Conservation (phyloP, 495 filamentous ascomycete species). For the Alectoria sarmentosa region DNA sequence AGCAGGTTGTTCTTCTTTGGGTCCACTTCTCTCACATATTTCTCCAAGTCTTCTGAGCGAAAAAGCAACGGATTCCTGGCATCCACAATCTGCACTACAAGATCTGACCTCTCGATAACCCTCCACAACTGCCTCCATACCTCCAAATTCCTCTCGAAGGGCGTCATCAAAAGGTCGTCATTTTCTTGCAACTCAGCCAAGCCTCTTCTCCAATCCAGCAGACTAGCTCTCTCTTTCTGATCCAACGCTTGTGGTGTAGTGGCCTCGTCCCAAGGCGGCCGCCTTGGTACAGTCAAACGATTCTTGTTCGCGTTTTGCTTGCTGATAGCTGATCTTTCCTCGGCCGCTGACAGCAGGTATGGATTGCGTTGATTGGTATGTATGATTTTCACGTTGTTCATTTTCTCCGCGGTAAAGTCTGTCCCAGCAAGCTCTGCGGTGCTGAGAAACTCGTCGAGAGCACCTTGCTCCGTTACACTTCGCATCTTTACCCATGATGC, state of each 20-base stretch:
- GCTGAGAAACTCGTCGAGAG: slow-evolving; percentile 77
- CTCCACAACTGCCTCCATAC: slow-evolving; percentile 98
- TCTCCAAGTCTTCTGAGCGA: slow-evolving; percentile 86
- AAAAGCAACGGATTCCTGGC: slow-evolving; percentile 92
- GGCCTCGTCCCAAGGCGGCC: slow-evolving; percentile 77
- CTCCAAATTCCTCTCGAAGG: slow-evolving; percentile 95
- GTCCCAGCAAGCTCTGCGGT: slow-evolving; percentile 95
- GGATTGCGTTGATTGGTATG: slow-evolving; percentile 93
- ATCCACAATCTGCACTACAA: slow-evolving; percentile 98
- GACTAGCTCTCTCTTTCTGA: slow-evolving; percentile 65
- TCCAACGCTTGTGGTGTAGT: slow-evolving; percentile 83
- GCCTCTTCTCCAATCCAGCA: slow-evolving; percentile 84
- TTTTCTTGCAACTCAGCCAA: slow-evolving; percentile 88
- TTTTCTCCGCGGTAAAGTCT: slow-evolving; percentile 98
- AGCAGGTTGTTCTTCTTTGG: slow-evolving; percentile 83
- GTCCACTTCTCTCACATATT: slow-evolving; percentile 89
- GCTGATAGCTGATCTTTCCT: slow-evolving; percentile 66
- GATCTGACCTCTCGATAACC: slow-evolving; percentile 93
- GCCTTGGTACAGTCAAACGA: slow-evolving; percentile 79
- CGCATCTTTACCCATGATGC: slow-evolving; percentile 94
- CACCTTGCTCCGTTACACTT: slow-evolving; percentile 93
- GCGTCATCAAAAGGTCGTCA: slow-evolving; percentile 93
- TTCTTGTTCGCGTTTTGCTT: slow-evolving; percentile 76
- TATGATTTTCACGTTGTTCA: slow-evolving; percentile 98
- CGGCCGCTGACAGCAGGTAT: slow-evolving; percentile 80